Base-by-base conservation (phyloP, 1,139 yeast genomes). In the Diutina ranongensis region DNA sequence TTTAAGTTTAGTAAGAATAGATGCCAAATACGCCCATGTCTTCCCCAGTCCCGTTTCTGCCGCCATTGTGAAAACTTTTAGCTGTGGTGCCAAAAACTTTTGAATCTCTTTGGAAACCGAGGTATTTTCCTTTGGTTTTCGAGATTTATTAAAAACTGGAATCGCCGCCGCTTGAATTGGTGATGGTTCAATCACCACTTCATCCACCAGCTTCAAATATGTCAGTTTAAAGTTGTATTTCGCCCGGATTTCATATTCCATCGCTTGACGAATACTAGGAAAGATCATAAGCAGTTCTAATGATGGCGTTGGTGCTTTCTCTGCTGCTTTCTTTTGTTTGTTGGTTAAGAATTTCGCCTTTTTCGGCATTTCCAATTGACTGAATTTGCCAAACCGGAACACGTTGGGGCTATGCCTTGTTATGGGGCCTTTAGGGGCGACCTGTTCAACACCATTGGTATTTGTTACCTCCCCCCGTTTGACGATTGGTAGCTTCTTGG, bases 31-130 rank as follows among this genome's bases (percentile, higher is more conserved):
- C 0, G 97, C 88, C 79, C 95, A 78, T 0, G 98, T 92, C 60
- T 92, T 92, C 8, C 98, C 97, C 0, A 95, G 83, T 0, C 97
- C 98, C 0, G 98, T 92, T 59, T 92, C 97, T 2, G 97, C 96
- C 1, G 97, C 97, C 48, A 92, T 62, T 2, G 94, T 78, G 64
- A 79, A 87, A 0, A 83, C 73, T 41, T 41, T 7, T 57, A 56
- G 34, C 53, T 50, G 4, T 49, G 47, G 45, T 40, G 46, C 20
- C 44, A 65, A 61, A 54, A 52, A 47, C 49, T 50, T 46, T 49
- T 56, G 52, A 62, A 45, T 52, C 55, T 46, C 49, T 62, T 54
- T 45, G 45, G 34, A 45, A 46, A 25, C 50, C 50, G 2, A 51
- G 5, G 15, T 15, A 12, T 12, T 31, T 7, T 5, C 13, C 13